Conservation (phyloP, 345 rosid species). For the Conringia planisiliqua region DNA sequence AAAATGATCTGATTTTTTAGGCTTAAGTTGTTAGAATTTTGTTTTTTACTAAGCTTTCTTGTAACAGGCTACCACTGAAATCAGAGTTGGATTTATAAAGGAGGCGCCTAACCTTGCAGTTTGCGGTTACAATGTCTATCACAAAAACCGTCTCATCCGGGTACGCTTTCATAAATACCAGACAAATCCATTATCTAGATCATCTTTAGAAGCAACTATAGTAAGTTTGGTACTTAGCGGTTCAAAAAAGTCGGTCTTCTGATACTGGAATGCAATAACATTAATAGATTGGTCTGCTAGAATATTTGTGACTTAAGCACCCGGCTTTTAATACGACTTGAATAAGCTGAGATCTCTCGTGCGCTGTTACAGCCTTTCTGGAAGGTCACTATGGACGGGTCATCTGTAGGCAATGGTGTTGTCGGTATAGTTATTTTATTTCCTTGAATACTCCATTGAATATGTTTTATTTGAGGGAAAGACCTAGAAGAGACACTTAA, state of each 20-base stretch:
- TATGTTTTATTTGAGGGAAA: constrained; percentile 2
- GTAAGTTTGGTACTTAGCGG: not conserved
- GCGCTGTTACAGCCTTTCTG: constrained; percentile 73
- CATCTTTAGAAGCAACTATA: not conserved
- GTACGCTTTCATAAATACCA: constrained; percentile 1
- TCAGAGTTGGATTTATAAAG: constrained; percentile 74
- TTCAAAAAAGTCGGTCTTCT: not conserved
- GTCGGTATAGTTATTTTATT: constrained; percentile 51
- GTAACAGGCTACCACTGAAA: constrained; percentile 53
- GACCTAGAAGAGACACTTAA: constrained; percentile 14
- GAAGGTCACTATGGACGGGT: constrained; percentile 65
- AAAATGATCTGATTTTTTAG: not conserved
- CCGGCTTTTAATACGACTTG: constrained; percentile 10
- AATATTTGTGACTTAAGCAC: not conserved
- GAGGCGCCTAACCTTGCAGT: constrained; percentile 56
- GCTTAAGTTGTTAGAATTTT: not conserved
- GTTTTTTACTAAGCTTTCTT: constrained; percentile 10
- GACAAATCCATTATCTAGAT: not conserved
- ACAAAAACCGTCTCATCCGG: constrained; percentile 86
- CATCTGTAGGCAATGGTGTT: constrained; percentile 59
- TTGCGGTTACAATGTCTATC: constrained; percentile 77
- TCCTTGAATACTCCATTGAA: constrained; percentile 11
- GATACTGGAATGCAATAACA: not conserved
- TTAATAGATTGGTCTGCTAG: not conserved
- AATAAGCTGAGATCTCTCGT: constrained; percentile 22